Evolutionary conservation across 176 grass and related monocot genomes (phyloP), one percentile per base, ranked within the genome.

Genomic region (Avena atlantica): DNA sequence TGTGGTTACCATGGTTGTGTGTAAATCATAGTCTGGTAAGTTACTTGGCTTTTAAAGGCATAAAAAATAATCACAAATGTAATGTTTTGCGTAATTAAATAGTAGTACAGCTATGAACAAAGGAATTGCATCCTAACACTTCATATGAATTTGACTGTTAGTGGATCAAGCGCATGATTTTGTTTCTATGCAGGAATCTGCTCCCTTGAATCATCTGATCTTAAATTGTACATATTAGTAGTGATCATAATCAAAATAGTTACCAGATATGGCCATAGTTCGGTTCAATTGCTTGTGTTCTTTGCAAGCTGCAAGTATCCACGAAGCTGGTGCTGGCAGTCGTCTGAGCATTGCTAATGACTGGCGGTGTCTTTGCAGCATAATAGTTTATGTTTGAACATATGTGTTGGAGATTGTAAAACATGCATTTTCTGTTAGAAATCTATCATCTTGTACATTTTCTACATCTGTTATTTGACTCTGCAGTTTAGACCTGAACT

Each of bases 281-380:
- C 36, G 6, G 29, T 89, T 84, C 80, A 37, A 36, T 53, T 76
- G n/a, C 12, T 5, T 10, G 44, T 83, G 4, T 29, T 78, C 27
- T 78, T 71, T 83, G 65, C 17, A 52, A 51, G 27, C 20, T 63
- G 65, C 20, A 55, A 61, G 63, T 80, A 37, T 21, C 9, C 19
- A 50, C 13, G 37, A 81, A 74, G 36, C 44, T 58, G 58, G 34
- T 85, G 70, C 70, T 85, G 31, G 45, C 29, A 44, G 64, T 85
- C 81, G 76, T 13, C 23, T 75, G 40, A 34, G 49, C 29, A 64
- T 69, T 12, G 20, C 4, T 63, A 11, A 61, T 23, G 12, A n/a
- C 34, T 42, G 36, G 36, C 1, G 27, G 9, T 78, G 8, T 50
- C 6, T 79, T 70, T 25, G 42, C 71, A 14, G 55, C 67, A 82